Percentiles rank a stretch among this genome's conserved stretches.
phyloP scores from a whole-genome alignment of 75 land plant species.

The Pinus taeda region DNA sequence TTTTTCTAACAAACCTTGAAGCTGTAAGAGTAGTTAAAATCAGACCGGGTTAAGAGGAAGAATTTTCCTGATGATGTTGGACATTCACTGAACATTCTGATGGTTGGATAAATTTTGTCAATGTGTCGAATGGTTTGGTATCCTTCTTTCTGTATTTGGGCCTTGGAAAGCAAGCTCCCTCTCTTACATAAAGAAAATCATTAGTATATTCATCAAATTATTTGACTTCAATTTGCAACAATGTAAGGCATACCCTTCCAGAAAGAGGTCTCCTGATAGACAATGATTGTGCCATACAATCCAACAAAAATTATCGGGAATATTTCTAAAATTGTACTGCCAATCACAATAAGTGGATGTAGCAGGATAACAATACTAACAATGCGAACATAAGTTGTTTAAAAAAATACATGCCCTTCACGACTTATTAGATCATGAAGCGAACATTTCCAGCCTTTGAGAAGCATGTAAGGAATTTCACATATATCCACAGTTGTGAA shows the following conservation, averaged over 20 bases:
- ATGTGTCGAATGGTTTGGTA: background rate
- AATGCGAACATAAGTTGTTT: slow-evolving; percentile 84
- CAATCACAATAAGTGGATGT: slow-evolving; percentile 84
- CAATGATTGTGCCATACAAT: slow-evolving; percentile 65
- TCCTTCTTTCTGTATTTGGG: slow-evolving; percentile 63
- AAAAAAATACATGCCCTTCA: slow-evolving; percentile 74
- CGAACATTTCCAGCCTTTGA: slow-evolving; percentile 81
- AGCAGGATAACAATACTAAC: slow-evolving; percentile 79
- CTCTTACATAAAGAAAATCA: slow-evolving; percentile 76
- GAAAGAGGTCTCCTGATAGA: slow-evolving; percentile 82
- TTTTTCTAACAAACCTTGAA: slow-evolving; percentile 67
- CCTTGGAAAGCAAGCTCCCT: slow-evolving; percentile 87
- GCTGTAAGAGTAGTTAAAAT: slow-evolving; percentile 40
- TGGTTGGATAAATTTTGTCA: slow-evolving; percentile 10
- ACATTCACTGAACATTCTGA: slow-evolving; percentile 26
- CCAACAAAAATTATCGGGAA: slow-evolving; percentile 70
- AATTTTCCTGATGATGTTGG: slow-evolving; percentile 1
- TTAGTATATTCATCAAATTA: slow-evolving; percentile 94
- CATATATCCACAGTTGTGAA: slow-evolving; percentile 57
- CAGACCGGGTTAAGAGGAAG: slow-evolving; percentile 28
- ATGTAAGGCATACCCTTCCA: slow-evolving; percentile 68
- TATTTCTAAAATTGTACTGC: slow-evolving; percentile 43
- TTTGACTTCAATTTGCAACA: slow-evolving; percentile 57
- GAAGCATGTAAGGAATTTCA: slow-evolving; percentile 80
- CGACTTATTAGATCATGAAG: slow-evolving; percentile 57